Conservation (phyloP, 768 basidiomycete species). For the Boletus sensibilis region DNA sequence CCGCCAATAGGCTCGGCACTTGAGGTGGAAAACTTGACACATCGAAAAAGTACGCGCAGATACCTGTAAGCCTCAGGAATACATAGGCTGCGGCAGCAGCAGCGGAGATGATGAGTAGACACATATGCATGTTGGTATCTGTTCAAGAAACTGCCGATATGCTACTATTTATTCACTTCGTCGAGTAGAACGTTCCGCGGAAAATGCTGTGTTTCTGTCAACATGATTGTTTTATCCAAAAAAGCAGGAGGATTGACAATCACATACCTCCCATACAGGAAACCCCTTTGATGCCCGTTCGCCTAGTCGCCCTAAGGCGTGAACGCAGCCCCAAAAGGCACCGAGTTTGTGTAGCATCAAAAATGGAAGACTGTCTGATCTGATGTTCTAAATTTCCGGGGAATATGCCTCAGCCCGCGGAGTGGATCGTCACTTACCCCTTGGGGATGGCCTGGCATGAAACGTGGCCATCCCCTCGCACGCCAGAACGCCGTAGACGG, state of each 20-base stretch:
- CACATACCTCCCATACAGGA: no score
- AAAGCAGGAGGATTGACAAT: no score
- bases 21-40: background rate
- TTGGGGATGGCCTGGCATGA: background rate
- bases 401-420: no score
- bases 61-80: background rate
- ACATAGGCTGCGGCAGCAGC: background rate
- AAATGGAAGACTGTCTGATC: background rate
- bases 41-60: background rate
- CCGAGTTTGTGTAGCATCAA: background rate
- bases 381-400: background rate
- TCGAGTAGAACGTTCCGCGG: background rate
- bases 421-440: background rate
- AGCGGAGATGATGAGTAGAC: background rate
- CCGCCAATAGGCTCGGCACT: constrained; percentile 12
- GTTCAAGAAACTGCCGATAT: background rate
- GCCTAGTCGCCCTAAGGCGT: no score
- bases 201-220: background rate
- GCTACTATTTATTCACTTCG: constrained; percentile 4
- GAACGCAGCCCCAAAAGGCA: background rate
- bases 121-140: constrained; percentile 2
- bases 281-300: background rate
- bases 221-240: background rate
- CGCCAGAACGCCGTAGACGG: background rate
- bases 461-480: background rate